phyloP scores from a whole-genome alignment of 495 filamentous ascomycete genomes.

The Hyaloscypha bicolor region DNA sequence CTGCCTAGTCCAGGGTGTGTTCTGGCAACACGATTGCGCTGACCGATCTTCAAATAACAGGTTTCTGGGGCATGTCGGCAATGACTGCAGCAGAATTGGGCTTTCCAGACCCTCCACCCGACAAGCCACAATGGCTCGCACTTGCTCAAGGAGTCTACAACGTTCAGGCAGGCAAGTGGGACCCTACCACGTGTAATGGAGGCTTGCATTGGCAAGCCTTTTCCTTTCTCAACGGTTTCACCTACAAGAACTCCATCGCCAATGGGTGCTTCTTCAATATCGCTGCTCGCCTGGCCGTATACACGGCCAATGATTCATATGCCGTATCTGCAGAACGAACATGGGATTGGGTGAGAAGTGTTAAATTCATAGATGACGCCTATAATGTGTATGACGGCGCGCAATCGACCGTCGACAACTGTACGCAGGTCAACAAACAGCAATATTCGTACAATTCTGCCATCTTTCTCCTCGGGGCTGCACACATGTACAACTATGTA shows the following conservation, averaged over 20 bases:
- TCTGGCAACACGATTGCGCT: slow-evolving; percentile 63
- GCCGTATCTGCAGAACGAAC: slow-evolving; percentile 69
- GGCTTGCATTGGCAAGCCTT: slow-evolving; percentile 85
- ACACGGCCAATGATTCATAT: slow-evolving; percentile 77
- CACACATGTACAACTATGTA: slow-evolving; percentile 78
- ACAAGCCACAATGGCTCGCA: slow-evolving; percentile 71
- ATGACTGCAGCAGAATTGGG: slow-evolving; percentile 72
- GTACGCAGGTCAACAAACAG: slow-evolving; percentile 55
- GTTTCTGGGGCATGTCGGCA: slow-evolving; percentile 79
- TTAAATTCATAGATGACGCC: slow-evolving; percentile 63
- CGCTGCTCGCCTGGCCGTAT: slow-evolving; percentile 73
- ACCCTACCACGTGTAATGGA: slow-evolving; percentile 62
- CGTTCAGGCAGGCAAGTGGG: slow-evolving; percentile 66
- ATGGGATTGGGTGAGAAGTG: slow-evolving; percentile 67
- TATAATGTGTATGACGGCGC: slow-evolving; percentile 75
- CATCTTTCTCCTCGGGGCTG: slow-evolving; percentile 67
- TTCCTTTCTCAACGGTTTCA: slow-evolving; percentile 70
- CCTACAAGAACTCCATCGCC: slow-evolving; percentile 86
- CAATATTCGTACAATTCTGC: slow-evolving; percentile 81
- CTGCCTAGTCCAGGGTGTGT: slow-evolving; percentile 21
- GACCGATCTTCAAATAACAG: slow-evolving; percentile 53
- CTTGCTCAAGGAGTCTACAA: slow-evolving; percentile 84
- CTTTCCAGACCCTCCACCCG: slow-evolving; percentile 62
- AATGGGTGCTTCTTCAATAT: slow-evolving; percentile 89
- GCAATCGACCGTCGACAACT: slow-evolving; percentile 62